Evolutionary conservation across 805 yeast species (phyloP).

Genomic region (Candida multigemmis): DNA sequence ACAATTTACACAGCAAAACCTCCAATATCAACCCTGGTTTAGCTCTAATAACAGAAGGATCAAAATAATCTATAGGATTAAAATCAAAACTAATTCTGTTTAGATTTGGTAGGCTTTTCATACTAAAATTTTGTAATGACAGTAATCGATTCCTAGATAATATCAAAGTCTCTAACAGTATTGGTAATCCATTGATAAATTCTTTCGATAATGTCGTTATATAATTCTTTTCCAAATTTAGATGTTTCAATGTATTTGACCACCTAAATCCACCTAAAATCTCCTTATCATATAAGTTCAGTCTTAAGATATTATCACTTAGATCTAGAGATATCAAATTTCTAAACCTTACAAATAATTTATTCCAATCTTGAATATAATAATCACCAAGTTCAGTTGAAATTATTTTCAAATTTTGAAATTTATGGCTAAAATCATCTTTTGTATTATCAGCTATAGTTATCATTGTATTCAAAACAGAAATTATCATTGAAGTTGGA

Average conservation of each 20-base stretch:
- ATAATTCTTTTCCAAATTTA: constrained; percentile 17
- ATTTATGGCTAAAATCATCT: constrained; percentile 8
- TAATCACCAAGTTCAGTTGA: constrained; percentile 26
- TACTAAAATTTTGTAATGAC: no score
- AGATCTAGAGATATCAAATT: constrained; percentile 13
- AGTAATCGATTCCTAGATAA: constrained; percentile 10
- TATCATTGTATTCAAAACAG: constrained; percentile 18
- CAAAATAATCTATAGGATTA: no score
- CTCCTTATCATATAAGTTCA: constrained; percentile 4
- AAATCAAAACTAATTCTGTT: no score
- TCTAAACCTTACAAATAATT: constrained; percentile 14
- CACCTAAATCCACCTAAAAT: constrained; percentile 5
- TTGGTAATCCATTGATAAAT: constrained; percentile 16
- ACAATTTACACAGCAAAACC: no score
- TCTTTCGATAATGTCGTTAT: constrained; percentile 9
- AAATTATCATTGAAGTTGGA: constrained; percentile 21
- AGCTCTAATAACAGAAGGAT: no score
- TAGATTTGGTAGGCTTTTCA: no score
- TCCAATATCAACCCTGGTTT: no score
- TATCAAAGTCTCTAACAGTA: constrained; percentile 14
- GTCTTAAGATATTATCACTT: constrained; percentile 14
- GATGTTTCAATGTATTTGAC: constrained; percentile 14
- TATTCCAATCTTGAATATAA: constrained; percentile 22
- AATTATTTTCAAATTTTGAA: constrained; percentile 12
- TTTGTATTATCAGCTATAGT: constrained; percentile 8